phyloP scores from a whole-genome alignment of 192 early-diverging fungal species.

The Coemansia sp. region DNA sequence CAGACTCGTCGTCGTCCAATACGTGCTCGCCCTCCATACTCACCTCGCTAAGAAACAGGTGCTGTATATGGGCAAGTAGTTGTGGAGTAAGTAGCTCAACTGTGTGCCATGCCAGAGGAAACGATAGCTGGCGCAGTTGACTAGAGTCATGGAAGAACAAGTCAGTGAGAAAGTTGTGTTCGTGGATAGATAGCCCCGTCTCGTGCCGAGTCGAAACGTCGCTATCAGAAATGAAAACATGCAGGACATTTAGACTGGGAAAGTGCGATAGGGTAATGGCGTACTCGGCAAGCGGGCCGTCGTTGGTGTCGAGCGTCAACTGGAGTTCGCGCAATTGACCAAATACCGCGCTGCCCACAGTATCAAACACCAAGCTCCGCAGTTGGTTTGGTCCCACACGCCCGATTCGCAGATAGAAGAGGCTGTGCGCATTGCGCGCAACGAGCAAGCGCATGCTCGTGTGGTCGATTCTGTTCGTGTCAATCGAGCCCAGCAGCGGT shows the following conservation, averaged over 20 bases:
- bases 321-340: slow-evolving; percentile 4
- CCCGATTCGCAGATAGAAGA: slow-evolving; percentile 8
- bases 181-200: slow-evolving; percentile 7
- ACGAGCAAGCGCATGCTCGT: slow-evolving; percentile 2
- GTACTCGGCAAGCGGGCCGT: slow-evolving; percentile 4
- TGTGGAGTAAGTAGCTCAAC: slow-evolving; percentile 10
- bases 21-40: slow-evolving; percentile 12
- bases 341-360: background rate
- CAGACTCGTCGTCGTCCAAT: slow-evolving; percentile 11
- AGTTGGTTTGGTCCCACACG: slow-evolving; percentile 10
- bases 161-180: slow-evolving; percentile 10
- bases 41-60: slow-evolving; percentile 1
- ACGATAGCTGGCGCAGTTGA: background rate
- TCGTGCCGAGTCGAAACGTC: slow-evolving; percentile 8
- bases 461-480: background rate
- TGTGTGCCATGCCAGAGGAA: slow-evolving; percentile 14
- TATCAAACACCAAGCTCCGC: background rate
- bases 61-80: background rate
- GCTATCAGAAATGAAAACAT: slow-evolving; percentile 3
- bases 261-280: slow-evolving; percentile 1
- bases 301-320: slow-evolving; percentile 6
- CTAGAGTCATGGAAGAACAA: slow-evolving; percentile 1
- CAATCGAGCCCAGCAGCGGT: background rate
- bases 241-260: slow-evolving; percentile 3
- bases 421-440: background rate